phyloP scores from a whole-genome alignment of 805 yeast species.

The Brettanomyces bruxellensis region DNA sequence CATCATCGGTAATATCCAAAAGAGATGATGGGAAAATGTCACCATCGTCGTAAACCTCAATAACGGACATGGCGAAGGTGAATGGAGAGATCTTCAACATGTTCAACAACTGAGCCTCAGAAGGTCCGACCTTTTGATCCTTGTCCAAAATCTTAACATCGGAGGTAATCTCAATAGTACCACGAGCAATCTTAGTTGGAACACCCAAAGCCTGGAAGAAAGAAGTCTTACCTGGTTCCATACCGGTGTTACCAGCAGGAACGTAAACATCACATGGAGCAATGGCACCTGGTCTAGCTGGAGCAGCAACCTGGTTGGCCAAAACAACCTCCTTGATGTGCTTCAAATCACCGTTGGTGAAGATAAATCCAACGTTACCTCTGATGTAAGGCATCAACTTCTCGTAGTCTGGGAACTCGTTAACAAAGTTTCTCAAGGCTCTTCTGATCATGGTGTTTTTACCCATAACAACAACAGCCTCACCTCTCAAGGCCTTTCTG shows the following conservation, averaged over 20 bases:
- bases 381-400: conserved; percentile 87
- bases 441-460: conserved; percentile 99
- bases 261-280: conserved; percentile 98
- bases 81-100: conserved; percentile 99
- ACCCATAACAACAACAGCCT: conserved; percentile 97
- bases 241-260: conserved; percentile 99
- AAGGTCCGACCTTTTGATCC: conserved; percentile 90
- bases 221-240: conserved; percentile 99
- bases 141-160: conserved; percentile 93
- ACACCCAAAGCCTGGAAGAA: conserved; percentile 99
- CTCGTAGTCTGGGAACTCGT: conserved; percentile 94
- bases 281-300: conserved; percentile 99
- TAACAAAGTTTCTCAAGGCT: conserved; percentile 92
- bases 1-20: conserved; percentile 98
- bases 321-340: conserved; percentile 80
- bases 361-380: conserved; percentile 99
- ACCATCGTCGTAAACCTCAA: conserved; percentile 97
- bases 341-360: conserved; percentile 95
- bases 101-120: conserved; percentile 98
- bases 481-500: conserved; percentile 93
- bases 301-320: conserved; percentile 98
- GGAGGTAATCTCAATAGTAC: conserved; percentile 98
- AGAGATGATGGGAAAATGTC: conserved; percentile 94
- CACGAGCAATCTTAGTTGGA: conserved; percentile 99
- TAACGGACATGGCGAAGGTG: conserved; percentile 96